A percentile compares a stretch with the other conserved stretches of the same genome.
These are phyloP conservation scores for Mycena filopes DNA, from an alignment of 768 basidiomycete genomes.

Conservation along the genomic window DNA sequence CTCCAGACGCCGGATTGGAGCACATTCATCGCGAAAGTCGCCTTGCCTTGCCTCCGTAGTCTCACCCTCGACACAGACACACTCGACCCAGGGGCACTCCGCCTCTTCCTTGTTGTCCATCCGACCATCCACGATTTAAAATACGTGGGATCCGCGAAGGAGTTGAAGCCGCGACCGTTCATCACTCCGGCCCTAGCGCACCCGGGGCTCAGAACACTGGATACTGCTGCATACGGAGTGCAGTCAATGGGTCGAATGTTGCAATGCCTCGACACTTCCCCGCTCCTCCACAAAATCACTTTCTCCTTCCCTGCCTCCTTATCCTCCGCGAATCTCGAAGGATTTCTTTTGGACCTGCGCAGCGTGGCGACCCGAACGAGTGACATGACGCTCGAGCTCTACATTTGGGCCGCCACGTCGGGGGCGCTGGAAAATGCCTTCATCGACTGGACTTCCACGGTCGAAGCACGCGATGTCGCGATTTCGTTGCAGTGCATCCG, in stretches of 20 bases:
- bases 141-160: background rate
- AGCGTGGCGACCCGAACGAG: background rate
- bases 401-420: background rate
- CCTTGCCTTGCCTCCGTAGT: background rate
- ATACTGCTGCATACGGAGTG: no score
- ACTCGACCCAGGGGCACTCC: background rate
- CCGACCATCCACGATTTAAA: background rate
- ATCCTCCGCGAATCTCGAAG: background rate
- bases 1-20: background rate
- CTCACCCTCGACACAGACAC: background rate
- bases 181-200: background rate
- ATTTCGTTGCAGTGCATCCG: background rate
- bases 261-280: background rate
- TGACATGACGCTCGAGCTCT: background rate
- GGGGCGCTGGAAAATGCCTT: no score
- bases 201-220: background rate
- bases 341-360: background rate
- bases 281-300: background rate
- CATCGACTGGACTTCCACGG: background rate
- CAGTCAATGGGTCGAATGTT: background rate
- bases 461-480: background rate
- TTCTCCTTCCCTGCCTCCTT: background rate
- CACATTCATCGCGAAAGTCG: background rate
- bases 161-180: background rate
- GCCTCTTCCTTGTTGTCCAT: background rate